Percentiles rank a stretch among this genome's conserved stretches.
phyloP scores from a whole-genome alignment of 2,329 filamentous ascomycete species.

The Cercospora berteroae region DNA sequence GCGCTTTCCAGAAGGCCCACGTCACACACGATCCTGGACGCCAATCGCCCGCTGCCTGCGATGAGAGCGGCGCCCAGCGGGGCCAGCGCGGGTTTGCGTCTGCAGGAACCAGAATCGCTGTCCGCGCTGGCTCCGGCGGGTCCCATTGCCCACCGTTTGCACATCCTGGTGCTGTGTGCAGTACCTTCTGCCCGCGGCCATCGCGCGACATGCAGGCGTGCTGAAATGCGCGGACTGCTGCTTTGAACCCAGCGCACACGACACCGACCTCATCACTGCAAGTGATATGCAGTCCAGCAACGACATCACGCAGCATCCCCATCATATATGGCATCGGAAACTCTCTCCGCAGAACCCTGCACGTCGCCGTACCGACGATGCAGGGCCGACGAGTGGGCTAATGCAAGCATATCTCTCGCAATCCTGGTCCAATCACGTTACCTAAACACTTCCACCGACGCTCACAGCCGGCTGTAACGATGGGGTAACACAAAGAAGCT shows the following conservation, averaged over 20 bases:
- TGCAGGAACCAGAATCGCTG: slow-evolving; percentile 4
- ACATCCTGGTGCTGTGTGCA: background rate
- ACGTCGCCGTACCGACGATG: background rate
- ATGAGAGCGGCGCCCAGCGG: slow-evolving; percentile 5
- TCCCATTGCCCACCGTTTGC: background rate
- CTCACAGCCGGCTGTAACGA: background rate
- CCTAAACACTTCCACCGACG: slow-evolving; percentile 5
- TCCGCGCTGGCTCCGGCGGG: background rate
- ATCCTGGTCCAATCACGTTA: slow-evolving; percentile 10
- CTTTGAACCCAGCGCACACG: background rate
- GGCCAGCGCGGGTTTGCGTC: slow-evolving; percentile 6
- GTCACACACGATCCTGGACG: slow-evolving; percentile 7
- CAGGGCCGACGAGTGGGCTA: slow-evolving; percentile 3
- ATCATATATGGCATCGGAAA: background rate
- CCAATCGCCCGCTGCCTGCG: slow-evolving; percentile 5
- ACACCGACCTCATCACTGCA: background rate
- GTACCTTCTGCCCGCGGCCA: background rate
- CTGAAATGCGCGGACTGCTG: background rate
- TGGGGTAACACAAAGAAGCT: slow-evolving; percentile 6
- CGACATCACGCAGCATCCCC: background rate
- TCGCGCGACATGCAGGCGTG: background rate
- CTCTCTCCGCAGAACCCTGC: slow-evolving; percentile 12
- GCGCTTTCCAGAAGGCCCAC: slow-evolving; percentile 7
- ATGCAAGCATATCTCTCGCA: slow-evolving; percentile 14
- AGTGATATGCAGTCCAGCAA: background rate